Evolutionary conservation across 1,284 basidiomycete genomes (phyloP), one percentile per base, ranked within the genome.

Genomic region (Taiwanofungus camphoratus): DNA sequence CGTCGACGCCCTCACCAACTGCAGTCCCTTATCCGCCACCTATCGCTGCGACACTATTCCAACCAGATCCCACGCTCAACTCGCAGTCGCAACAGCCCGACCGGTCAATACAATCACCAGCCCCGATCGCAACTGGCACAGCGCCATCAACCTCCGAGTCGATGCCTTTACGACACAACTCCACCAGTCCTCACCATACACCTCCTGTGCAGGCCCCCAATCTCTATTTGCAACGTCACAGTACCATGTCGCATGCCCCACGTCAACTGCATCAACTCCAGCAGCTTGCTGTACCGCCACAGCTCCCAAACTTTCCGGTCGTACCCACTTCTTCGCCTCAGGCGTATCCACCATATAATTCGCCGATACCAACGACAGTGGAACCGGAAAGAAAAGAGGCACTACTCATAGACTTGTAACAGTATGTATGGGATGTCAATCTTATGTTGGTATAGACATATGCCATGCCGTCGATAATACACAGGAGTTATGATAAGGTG

Each of bases 331-430:
- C 72, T 11, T 60, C 70, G 15, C 85, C 86, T 1, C 77, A 80
- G 57, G 50, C 64, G 4, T 80, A 73, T 57, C 59, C 73, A 19
- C 52, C 72, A 53, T 80, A 79, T 53, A 60, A 61, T 8, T 60
- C 66, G 12, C 69, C 73, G n/a, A 64, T 69, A 48, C 66, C 74
- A 9, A 61, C 68, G 33, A 66, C 65, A 6, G 67, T 74, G 40
- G 77, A 77, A 51, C 74, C 80, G 48, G 82, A 88, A 60, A 75
- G 82, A 61, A 85, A 89, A 65, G 90, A 92, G 60, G 87, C 87
- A 35, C 62, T 90, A 61, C 70, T 93, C 68, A 93, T 93, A 63
- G 85, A 88, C 56, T 55, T 88, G 54, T 84, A 54, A 50, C 23
- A 24, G 4, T 31, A 24, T 21, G n/a, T n/a, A n/a, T n/a, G n/a